Evolutionary conservation across 1,284 basidiomycete genomes (phyloP), one percentile per base, ranked within the genome.

Genomic region (Papiliotrema flavescens): DNA sequence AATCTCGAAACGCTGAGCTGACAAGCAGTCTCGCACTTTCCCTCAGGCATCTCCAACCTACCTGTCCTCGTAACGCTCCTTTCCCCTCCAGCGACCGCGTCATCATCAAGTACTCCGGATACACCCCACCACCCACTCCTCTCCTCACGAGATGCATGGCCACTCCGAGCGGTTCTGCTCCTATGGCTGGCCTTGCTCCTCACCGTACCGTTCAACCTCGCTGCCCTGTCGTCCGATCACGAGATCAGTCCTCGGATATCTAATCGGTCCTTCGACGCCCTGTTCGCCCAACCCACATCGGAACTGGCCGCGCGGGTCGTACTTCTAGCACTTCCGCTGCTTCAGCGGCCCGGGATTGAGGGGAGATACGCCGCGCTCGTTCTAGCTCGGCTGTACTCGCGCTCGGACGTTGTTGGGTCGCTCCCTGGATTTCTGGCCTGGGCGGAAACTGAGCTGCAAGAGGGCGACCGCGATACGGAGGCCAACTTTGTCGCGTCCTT

Each of bases 181-280:
- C 80, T 98, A 2, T 98, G 96, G 95, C 81, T 98, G 13, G 90
- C 91, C 17, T 82, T 98, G 17, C 87, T 98, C 49, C 89, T 89
- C 75, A 92, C 91, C 79, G 86, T 98, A 20, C 96, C 96, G 0
- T 99, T 99, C 71, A 86, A 90, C 69, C 79, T 99, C 45, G 80
- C 84, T 17, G 88, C 90, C 57, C 90, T 97, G 52, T 51, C 61
- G 15, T 57, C 15, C n/a, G 56, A 19, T 24, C 51, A 1, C 2
- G 9, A 22, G 17, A 22, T 7, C 13, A 14, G 17, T 11, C 50
- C 11, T 40, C 48, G 35, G 19, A 35, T 80, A 83, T 65, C 54
- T 20, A 83, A 86, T 57, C 77, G 80, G 5, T 85, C 90, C 8
- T 89, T 88, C 3, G 69, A 84, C 32, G 75, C 90, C 34, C 86